phyloP scores from a whole-genome alignment of 2,329 filamentous ascomycete genomes.

The Penicillium sp. region DNA sequence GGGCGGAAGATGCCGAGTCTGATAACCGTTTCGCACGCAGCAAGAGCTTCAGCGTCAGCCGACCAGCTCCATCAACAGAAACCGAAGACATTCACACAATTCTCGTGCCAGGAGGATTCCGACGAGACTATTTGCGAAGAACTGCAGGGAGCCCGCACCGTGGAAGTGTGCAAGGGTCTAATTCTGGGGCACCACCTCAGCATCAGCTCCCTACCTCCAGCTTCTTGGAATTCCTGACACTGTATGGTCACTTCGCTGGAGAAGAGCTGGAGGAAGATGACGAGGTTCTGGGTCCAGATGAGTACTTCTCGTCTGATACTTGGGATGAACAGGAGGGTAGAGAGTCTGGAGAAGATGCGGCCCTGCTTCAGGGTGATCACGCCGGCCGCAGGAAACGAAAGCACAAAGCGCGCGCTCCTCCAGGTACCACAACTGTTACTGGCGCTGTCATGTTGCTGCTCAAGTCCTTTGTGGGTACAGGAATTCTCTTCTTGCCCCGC shows the following conservation, averaged over 20 bases:
- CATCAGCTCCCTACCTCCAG: constrained; percentile 79
- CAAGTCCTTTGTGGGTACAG: constrained; percentile 97
- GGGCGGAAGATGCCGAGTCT: constrained; percentile 84
- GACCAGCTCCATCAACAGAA: constrained; percentile 77
- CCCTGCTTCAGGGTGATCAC: constrained; percentile 69
- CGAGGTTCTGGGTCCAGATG: constrained; percentile 79
- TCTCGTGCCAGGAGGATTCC: constrained; percentile 89
- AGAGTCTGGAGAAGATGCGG: constrained; percentile 84
- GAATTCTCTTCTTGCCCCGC: constrained; percentile 87
- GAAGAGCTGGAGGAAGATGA: constrained; percentile 97
- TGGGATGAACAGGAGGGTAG: constrained; percentile 63
- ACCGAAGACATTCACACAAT: constrained; percentile 85
- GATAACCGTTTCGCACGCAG: constrained; percentile 69
- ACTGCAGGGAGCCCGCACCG: constrained; percentile 65
- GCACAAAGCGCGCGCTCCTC: constrained; percentile 71
- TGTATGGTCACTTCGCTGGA: constrained; percentile 97
- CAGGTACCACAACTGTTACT: constrained; percentile 74
- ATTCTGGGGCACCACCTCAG: constrained; percentile 40
- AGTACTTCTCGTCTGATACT: constrained; percentile 84
- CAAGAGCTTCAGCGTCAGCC: constrained; percentile 79
- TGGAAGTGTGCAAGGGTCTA: constrained; percentile 41
- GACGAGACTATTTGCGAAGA: constrained; percentile 83
- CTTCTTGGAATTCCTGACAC: constrained; percentile 91
- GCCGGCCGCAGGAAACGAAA: constrained; percentile 72
- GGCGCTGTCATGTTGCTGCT: constrained; percentile 83